These are phyloP conservation scores for Phaseolus lunatus DNA, from an alignment of 306 rosid species.

Conservation along the genomic window DNA sequence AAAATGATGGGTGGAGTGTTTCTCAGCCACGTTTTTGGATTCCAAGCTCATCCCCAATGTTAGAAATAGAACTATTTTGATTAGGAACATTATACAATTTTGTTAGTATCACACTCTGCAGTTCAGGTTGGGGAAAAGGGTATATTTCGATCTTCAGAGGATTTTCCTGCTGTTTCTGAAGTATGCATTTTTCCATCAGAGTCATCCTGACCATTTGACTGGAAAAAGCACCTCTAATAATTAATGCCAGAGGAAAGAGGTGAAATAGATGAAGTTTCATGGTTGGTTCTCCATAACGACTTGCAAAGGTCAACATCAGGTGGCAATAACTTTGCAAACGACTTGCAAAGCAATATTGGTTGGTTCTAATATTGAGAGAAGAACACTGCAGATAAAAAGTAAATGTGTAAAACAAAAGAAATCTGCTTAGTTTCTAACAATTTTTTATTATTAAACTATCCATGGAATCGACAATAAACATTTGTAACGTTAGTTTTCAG, in stretches of 20 bases:
- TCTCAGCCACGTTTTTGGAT: constrained; percentile 55
- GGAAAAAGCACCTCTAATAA: constrained; percentile 59
- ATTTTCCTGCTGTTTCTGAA: constrained; percentile 61
- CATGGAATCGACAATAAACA: constrained; percentile 19
- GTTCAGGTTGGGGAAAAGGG: constrained; percentile 75
- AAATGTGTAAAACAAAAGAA: constrained; percentile 33
- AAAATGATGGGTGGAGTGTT: constrained; percentile 49
- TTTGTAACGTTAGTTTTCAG: constrained; percentile 15
- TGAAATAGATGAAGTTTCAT: constrained; percentile 55
- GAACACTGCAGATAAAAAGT: constrained; percentile 66
- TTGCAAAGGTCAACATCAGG: constrained; percentile 83
- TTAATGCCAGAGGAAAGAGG: constrained; percentile 54
- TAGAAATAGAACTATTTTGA: constrained; percentile 58
- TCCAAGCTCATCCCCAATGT: constrained; percentile 56
- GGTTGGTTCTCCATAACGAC: constrained; percentile 57
- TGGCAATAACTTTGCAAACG: constrained; percentile 86
- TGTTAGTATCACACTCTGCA: constrained; percentile 63
- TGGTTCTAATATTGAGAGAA: constrained; percentile 90
- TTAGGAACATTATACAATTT: constrained; percentile 53
- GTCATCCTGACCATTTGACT: constrained; percentile 69
- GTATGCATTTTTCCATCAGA: constrained; percentile 66
- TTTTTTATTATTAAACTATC: constrained; percentile 25
- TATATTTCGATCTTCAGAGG: constrained; percentile 67
- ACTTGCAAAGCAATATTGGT: too few species aligned
- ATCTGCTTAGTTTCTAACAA: constrained; percentile 30